A percentile compares a stretch with the other conserved stretches of the same genome.
Evolutionary conservation across 2,329 filamentous ascomycete species (phyloP).

Genomic region (Fusarium irregulare): DNA sequence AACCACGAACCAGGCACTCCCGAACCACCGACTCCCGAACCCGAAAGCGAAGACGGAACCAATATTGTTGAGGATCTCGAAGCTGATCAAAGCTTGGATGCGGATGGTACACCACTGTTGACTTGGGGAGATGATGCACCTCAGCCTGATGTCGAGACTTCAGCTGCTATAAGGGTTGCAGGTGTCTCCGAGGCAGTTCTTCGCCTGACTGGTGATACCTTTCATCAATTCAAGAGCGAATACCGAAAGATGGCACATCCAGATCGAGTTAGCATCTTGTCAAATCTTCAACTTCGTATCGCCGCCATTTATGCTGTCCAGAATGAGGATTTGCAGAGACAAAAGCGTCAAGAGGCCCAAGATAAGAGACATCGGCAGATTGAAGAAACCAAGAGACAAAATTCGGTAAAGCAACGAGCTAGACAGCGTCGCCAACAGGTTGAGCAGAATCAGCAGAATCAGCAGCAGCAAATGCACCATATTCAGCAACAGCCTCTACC

Average conservation of each 20-base stretch:
- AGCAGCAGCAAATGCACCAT: constrained; percentile 40
- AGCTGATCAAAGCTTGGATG: constrained; percentile 31
- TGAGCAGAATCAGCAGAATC: constrained; percentile 44
- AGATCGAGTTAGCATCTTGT: constrained; percentile 54
- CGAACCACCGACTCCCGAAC: constrained; percentile 54
- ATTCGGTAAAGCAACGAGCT: constrained; percentile 41
- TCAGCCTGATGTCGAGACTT: constrained; percentile 52
- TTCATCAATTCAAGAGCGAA: constrained; percentile 57
- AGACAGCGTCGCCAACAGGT: constrained; percentile 43
- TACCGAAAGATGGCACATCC: constrained; percentile 57
- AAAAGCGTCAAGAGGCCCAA: constrained; percentile 53
- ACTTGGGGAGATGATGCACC: constrained; percentile 46
- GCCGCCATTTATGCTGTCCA: constrained; percentile 59
- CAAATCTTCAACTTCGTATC: constrained; percentile 56
- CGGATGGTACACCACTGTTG: constrained; percentile 22
- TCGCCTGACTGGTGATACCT: constrained; percentile 57
- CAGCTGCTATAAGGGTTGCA: constrained; percentile 54
- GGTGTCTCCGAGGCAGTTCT: constrained; percentile 54
- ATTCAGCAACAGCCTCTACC: constrained; percentile 45
- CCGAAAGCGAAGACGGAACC: constrained; percentile 51
- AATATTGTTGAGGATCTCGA: constrained; percentile 45
- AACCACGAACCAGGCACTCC: constrained; percentile 59
- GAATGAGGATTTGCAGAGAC: constrained; percentile 57
- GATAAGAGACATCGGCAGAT: constrained; percentile 54
- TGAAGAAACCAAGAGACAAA: constrained; percentile 49